Evolutionary conservation across 2,329 filamentous ascomycete species (phyloP), one percentile per base, ranked within the genome.

Genomic region (Orbilia ellipsospora): DNA sequence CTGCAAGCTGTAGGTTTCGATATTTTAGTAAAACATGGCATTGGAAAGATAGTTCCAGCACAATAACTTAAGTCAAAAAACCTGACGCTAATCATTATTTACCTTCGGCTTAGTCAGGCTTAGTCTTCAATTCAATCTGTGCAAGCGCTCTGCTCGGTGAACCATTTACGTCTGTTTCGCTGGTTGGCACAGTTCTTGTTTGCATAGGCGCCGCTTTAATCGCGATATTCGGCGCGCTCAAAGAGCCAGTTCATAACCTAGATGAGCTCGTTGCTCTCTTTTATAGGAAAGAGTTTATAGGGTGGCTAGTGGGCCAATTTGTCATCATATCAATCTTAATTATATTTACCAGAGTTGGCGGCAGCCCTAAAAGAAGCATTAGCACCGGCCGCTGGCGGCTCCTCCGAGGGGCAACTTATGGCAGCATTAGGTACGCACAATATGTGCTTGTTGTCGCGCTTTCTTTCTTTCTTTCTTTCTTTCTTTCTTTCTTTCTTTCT

Each of bases 101-200:
- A 4, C 5, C 26, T 42, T 48, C 20, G 5, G 44, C 44, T 16
- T 45, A 87, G 81, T 96, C 94, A 2, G 95, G 95, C 52, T 87
- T 99, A 66, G 95, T 99, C 77, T 99, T 99, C 86, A 99, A 99
- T 85, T 97, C 94, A 69, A 93, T 98, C 82, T 97, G 96, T 86
- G 95, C 95, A 77, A 96, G 93, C 52, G 84, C 98, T 69, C 92
- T 98, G 80, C 87, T 99, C 56, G 90, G 91, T 80, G 94, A 99
- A 83, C 92, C 94, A 3, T 99, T 98, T 83, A 98, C 95, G 62
- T 88, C 88, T 82, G 96, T 93, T 87, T 97, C 94, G n/a, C 86
- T 96, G 44, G 88, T 92, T 80, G 95, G 95, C 44, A 99, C 95
- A 0, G 80, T 95, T 62, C 88, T 99, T 59, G 95, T 98, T 50